Evolutionary conservation across 2,329 filamentous ascomycete genomes (phyloP), one percentile per base, ranked within the genome.

Genomic region (Fusarium xyrophilum): DNA sequence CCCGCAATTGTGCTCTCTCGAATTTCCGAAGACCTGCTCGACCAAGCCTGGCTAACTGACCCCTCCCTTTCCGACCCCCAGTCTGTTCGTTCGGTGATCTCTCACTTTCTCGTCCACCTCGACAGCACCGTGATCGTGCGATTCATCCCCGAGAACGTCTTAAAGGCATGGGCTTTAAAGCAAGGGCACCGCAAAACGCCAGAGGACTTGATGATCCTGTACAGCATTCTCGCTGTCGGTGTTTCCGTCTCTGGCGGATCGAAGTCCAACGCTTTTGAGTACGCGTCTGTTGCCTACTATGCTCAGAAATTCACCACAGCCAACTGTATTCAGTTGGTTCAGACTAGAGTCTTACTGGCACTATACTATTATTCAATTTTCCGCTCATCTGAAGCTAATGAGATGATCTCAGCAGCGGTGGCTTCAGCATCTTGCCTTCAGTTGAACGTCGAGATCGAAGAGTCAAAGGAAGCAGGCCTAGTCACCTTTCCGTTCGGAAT

Each of bases 281-380:
- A 82, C 51, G 79, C 80, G 6, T 80, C 82, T 38, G 85, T 90
- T 51, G 88, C 88, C 7, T 81, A 85, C 48, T 86, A 86, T 71
- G 88, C 87, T 7, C 79, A 82, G 51, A 79, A 75, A 51, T 75
- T 70, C 46, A 68, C 72, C 10, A 66, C 60, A 3, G 50, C 60
- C 14, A 72, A 69, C 57, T 77, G 76, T 35, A 77, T 93, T 50
- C 88, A 92, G 68, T 79, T 92, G 44, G 87, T 89, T 15, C 91
- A 93, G 74, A 86, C 85, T 47, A 85, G 88, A 56, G 79, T 93
- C n/a, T 81, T 92, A 19, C 82, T 93, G 39, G 85, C 87, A 23
- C 78, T 92, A 10, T 91, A 90, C 77, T 87, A 89, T 68, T 87
- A 89, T 63, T 86, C 89, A 3, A 83, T 84, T 25, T 86, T 86